A percentile compares a stretch with the other conserved stretches of the same genome.
Conservation (phyloP, 148 eudicot species). For the Nepenthes mirabilis region DNA sequence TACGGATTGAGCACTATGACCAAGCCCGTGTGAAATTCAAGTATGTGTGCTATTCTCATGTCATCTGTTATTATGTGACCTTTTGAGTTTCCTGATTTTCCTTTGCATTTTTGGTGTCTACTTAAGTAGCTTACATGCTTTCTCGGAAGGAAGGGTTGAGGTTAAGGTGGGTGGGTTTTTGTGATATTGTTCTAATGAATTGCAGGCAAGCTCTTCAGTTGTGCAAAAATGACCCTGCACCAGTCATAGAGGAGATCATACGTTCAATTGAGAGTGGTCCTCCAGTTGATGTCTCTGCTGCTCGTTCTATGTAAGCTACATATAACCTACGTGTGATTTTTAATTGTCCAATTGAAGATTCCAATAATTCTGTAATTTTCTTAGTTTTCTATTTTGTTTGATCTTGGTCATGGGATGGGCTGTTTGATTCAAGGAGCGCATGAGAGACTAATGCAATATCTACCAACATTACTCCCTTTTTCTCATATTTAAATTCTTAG, state of each 20-base stretch:
- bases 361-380: background rate
- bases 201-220: slow-evolving; percentile 96
- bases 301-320: slow-evolving; percentile 68
- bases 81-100: background rate
- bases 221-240: slow-evolving; percentile 64
- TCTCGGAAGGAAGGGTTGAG: background rate
- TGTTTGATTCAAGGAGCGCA: too few species aligned
- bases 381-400: background rate
- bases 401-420: too few species aligned
- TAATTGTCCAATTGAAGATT: background rate
- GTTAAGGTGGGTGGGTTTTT: background rate
- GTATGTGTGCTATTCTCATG: slow-evolving; percentile 26
- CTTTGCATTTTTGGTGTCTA: background rate
- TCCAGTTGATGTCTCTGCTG: slow-evolving; percentile 90
- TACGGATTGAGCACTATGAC: slow-evolving; percentile 96
- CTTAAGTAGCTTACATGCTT: background rate
- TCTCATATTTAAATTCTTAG: too few species aligned
- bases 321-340: background rate
- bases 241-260: slow-evolving; percentile 69
- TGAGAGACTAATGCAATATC: too few species aligned
- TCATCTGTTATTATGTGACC: background rate
- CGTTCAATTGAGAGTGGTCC: slow-evolving; percentile 90
- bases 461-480: too few species aligned
- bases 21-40: slow-evolving; percentile 97
- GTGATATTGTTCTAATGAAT: slow-evolving; percentile 3